These are phyloP conservation scores for Mychonastes homosphaera DNA, from an alignment of 139 green algal genomes.

Conservation along the genomic window DNA sequence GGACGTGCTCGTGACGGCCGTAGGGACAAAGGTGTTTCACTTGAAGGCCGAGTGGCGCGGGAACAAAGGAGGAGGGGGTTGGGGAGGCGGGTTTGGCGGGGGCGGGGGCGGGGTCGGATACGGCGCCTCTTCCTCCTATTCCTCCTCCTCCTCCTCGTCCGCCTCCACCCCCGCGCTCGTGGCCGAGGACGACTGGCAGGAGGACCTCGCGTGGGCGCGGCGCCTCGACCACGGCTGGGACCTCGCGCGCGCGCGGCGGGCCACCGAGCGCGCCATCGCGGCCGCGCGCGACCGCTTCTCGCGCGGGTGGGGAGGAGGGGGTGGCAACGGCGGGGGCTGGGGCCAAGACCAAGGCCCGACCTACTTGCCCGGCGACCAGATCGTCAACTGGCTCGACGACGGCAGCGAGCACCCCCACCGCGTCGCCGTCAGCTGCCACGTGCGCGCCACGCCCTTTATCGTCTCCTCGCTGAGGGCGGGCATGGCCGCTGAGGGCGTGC, in stretches of 20 bases:
- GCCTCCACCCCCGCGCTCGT: conserved; percentile 20
- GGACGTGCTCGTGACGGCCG: conserved; percentile 73
- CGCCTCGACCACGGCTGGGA: conserved; percentile 67
- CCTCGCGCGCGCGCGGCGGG: conserved; percentile 30
- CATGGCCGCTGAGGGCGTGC: background rate
- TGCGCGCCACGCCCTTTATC: too few species aligned
- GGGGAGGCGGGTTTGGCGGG: background rate
- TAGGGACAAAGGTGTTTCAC: conserved; percentile 85
- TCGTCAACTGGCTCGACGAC: conserved; percentile 58
- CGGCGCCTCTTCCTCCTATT: background rate
- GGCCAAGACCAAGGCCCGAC: background rate
- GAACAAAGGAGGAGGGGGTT: background rate
- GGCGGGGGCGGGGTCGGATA: background rate
- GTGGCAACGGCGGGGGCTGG: background rate
- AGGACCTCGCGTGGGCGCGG: conserved; percentile 62
- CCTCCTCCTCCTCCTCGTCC: background rate
- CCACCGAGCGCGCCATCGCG: too few species aligned
- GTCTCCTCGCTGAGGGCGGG: background rate
- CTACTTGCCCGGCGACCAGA: background rate
- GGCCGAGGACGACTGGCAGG: conserved; percentile 48
- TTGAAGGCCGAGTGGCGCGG: too few species aligned
- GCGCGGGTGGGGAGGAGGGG: conserved; percentile 7
- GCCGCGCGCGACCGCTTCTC: too few species aligned
- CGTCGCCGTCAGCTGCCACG: conserved; percentile 47
- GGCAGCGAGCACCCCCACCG: conserved; percentile 81